A percentile compares a stretch with the other conserved stretches of the same genome.
These are phyloP conservation scores for Hypoxylon perforatum DNA, from an alignment of 495 filamentous ascomycete species.

Conservation along the genomic window DNA sequence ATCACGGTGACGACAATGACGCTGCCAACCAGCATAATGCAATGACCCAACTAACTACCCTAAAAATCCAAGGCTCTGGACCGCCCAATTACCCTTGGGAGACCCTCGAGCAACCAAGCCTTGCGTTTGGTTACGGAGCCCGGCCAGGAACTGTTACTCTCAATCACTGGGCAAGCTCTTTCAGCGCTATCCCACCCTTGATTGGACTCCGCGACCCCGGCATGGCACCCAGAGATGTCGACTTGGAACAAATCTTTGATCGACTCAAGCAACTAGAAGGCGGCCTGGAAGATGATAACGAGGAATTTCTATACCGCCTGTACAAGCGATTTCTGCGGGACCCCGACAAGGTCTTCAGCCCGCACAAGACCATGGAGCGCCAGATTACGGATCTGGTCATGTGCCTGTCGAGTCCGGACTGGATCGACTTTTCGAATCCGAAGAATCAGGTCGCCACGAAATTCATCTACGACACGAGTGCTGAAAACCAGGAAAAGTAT, in stretches of 20 bases:
- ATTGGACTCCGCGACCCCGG: conserved; percentile 63
- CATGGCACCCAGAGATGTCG: conserved; percentile 63
- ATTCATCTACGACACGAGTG: conserved; percentile 64
- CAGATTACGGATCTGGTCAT: conserved; percentile 76
- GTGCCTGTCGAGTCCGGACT: conserved; percentile 68
- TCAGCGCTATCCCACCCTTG: conserved; percentile 58
- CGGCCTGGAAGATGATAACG: conserved; percentile 67
- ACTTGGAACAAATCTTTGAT: conserved; percentile 62
- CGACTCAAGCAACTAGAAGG: conserved; percentile 65
- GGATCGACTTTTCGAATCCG: conserved; percentile 74
- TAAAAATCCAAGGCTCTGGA: conserved; percentile 52
- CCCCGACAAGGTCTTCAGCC: conserved; percentile 60
- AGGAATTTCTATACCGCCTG: conserved; percentile 64
- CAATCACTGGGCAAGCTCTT: conserved; percentile 65
- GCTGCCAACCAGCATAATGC: conserved; percentile 57
- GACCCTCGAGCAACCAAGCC: conserved; percentile 73
- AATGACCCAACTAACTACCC: conserved; percentile 61
- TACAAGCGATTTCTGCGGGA: conserved; percentile 63
- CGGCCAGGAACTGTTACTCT: conserved; percentile 70
- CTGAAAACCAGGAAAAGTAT: conserved; percentile 50
- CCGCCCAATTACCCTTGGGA: conserved; percentile 67
- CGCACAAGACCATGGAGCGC: conserved; percentile 68
- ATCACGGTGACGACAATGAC: conserved; percentile 57
- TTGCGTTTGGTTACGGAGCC: conserved; percentile 67
- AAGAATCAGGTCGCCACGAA: conserved; percentile 73